Conservation (phyloP, 75 land plant genomes). For the Pinus albicaulis region DNA sequence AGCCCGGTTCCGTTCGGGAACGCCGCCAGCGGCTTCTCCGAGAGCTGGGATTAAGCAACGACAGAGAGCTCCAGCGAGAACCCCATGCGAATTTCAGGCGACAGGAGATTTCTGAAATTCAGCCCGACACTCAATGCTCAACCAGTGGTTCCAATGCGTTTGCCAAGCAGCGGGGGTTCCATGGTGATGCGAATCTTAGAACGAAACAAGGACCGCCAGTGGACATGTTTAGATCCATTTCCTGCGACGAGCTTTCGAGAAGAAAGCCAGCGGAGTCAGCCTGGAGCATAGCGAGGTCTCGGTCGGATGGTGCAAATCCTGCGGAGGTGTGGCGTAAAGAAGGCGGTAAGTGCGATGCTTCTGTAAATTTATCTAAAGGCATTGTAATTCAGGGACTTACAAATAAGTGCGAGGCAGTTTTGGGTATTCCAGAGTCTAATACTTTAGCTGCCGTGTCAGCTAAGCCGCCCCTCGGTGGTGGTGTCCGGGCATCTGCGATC, state of each 20-base stretch:
- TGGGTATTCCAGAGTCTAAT: background rate
- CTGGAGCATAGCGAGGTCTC: background rate
- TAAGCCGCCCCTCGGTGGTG: too few species aligned
- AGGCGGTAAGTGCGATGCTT: background rate
- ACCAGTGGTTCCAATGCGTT: background rate
- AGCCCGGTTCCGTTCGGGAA: slow-evolving; percentile 71
- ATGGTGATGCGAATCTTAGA: background rate
- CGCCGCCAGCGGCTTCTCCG: slow-evolving; percentile 72
- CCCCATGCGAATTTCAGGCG: background rate
- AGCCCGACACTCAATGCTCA: background rate
- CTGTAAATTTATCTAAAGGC: background rate
- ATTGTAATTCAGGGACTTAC: background rate
- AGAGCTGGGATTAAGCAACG: slow-evolving; percentile 54
- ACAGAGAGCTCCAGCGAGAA: slow-evolving; percentile 3
- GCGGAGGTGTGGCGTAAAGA: too few species aligned
- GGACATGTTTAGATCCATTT: slow-evolving; percentile 6
- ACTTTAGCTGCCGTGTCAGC: background rate
- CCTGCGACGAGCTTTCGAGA: slow-evolving; percentile 1
- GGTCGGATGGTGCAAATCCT: slow-evolving; percentile 2
- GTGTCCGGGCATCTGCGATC: too few species aligned
- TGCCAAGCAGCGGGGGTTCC: background rate
- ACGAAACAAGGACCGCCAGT: background rate
- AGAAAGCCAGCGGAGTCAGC: background rate
- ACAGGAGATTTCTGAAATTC: background rate
- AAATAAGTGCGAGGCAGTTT: background rate